A percentile compares a stretch with the other conserved stretches of the same genome.
Evolutionary conservation across 352 stramenopile genomes (phyloP).

Genomic region (Pythium angustatum): DNA sequence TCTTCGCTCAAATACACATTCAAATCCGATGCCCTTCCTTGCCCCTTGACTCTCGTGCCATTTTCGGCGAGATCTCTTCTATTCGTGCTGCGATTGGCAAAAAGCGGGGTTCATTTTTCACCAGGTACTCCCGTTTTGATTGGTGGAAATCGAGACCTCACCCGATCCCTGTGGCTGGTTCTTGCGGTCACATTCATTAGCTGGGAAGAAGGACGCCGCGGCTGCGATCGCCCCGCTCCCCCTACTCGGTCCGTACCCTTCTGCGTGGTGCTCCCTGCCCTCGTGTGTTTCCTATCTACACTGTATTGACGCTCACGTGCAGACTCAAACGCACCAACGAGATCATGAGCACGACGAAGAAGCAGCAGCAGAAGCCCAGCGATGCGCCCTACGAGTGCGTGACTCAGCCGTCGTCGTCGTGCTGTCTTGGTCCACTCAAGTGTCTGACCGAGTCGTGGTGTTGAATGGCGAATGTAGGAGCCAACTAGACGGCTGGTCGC

Average conservation of each 20-base stretch:
- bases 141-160: background rate
- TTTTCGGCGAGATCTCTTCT: background rate
- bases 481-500: slow-evolving; percentile 66
- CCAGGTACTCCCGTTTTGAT: background rate
- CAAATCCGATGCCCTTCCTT: no score
- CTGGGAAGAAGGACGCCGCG: background rate
- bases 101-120: background rate
- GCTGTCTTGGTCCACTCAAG: background rate
- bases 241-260: background rate
- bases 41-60: background rate
- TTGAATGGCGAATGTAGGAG: slow-evolving; percentile 31
- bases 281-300: no score
- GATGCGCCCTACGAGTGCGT: slow-evolving; percentile 11
- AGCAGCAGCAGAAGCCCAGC: slow-evolving; percentile 1
- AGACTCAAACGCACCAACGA: no score
- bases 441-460: background rate
- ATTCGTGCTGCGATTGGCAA: background rate
- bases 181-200: slow-evolving; percentile 8
- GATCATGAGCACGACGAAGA: background rate
- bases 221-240: background rate
- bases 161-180: slow-evolving; percentile 18
- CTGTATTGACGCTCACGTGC: no score
- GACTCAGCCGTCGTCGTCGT: background rate
- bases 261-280: background rate
- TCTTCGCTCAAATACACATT: slow-evolving; percentile 1